Percentiles rank a stretch among this genome's conserved stretches.
These are phyloP conservation scores for Nephelium lappaceum DNA, from an alignment of 345 rosid species.

Conservation along the genomic window DNA sequence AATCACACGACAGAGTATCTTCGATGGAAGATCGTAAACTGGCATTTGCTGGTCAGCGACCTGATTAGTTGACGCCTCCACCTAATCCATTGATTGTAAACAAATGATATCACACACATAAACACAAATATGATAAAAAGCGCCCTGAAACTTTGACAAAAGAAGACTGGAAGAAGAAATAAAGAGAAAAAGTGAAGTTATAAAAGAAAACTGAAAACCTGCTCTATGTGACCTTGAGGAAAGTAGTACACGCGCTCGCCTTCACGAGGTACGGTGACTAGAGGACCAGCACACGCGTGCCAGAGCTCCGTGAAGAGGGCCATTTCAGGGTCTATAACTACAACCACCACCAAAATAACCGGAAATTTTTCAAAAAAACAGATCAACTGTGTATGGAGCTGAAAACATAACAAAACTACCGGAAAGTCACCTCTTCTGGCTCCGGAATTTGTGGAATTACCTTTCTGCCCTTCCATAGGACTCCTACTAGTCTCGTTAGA, in stretches of 20 bases:
- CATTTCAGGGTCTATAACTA: constrained; percentile 51
- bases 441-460: constrained; percentile 31
- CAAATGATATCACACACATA: neutral
- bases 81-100: constrained; percentile 43
- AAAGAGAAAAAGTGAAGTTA: neutral
- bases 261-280: constrained; percentile 75
- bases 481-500: constrained; percentile 34
- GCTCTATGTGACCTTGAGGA: constrained; percentile 95
- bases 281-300: constrained; percentile 96
- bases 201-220: constrained; percentile 40
- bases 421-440: constrained; percentile 21
- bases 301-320: constrained; percentile 82
- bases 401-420: constrained; percentile 7
- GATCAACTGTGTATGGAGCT: constrained; percentile 12
- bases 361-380: neutral
- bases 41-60: constrained; percentile 84
- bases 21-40: constrained; percentile 60
- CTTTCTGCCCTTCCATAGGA: constrained; percentile 40
- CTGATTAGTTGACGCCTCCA: constrained; percentile 82
- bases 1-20: constrained; percentile 76
- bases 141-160: neutral
- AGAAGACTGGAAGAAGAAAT: neutral
- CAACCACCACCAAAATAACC: constrained; percentile 10
- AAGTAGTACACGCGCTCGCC: constrained; percentile 81
- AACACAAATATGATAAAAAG: neutral